Percentiles rank a stretch among this genome's conserved stretches.
These are phyloP conservation scores for Jaltomata sinuosa DNA, from an alignment of 257 asterid genomes.

Conservation along the genomic window DNA sequence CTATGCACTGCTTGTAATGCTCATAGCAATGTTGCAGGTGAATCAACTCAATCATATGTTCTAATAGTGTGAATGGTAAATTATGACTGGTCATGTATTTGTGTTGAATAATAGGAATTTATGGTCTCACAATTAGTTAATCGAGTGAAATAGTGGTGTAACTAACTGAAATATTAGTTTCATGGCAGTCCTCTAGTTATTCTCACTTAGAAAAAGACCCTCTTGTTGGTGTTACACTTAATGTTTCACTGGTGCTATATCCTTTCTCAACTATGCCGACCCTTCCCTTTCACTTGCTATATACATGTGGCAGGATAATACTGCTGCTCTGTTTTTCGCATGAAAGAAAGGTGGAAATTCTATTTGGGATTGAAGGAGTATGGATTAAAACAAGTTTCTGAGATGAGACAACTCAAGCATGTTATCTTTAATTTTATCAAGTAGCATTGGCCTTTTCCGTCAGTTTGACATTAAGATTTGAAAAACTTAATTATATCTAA, in stretches of 20 bases:
- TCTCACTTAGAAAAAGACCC: not conserved
- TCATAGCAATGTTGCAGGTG: conserved; percentile 89
- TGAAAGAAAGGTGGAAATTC: not conserved
- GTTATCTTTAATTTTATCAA: not conserved
- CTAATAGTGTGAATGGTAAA: not conserved
- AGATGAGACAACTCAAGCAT: not conserved
- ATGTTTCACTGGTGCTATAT: not conserved
- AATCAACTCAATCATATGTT: conserved; percentile 7
- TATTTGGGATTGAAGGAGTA: not conserved
- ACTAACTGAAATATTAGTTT: not conserved
- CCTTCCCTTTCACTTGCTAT: not conserved
- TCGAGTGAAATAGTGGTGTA: not conserved
- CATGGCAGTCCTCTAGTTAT: not conserved
- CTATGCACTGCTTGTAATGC: conserved; percentile 92
- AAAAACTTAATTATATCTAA: not conserved
- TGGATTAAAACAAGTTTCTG: not conserved
- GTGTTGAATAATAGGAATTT: not conserved
- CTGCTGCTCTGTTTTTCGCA: not conserved
- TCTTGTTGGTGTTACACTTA: not conserved
- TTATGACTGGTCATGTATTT: not conserved
- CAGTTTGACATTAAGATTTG: not conserved
- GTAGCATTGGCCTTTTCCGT: not conserved
- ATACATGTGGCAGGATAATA: not conserved
- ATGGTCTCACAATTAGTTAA: not conserved
- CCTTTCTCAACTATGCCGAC: not conserved